These are phyloP conservation scores for Gossypium raimondii DNA, from an alignment of 345 rosid species.

Conservation along the genomic window DNA sequence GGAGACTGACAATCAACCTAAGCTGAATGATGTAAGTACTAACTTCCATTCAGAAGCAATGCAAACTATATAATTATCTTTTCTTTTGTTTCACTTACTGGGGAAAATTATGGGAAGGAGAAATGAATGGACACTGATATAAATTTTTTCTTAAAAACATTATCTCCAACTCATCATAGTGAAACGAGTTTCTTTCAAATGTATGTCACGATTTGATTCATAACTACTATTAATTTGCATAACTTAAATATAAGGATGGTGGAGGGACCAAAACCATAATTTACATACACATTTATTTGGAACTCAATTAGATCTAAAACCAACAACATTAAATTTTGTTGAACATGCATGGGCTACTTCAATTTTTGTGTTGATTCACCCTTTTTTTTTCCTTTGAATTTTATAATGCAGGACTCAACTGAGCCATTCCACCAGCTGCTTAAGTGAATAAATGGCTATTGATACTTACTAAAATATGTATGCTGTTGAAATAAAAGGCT, in stretches of 20 bases:
- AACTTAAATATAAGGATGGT: no score
- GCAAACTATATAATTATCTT: background rate
- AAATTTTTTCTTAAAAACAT: no score
- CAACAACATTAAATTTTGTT: background rate
- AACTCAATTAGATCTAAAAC: background rate
- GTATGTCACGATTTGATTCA: no score
- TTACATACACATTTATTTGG: no score
- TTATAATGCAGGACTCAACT: constrained; percentile 2
- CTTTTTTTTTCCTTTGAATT: background rate
- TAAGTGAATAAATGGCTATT: background rate
- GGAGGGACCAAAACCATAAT: no score
- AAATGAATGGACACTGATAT: no score
- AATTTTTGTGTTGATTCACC: background rate
- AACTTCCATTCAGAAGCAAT: background rate
- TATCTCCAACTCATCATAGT: no score
- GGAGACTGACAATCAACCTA: constrained; percentile 16
- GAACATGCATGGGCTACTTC: background rate
- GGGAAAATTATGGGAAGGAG: no score
- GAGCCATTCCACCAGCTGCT: constrained; percentile 14
- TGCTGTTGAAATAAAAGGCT: constrained; percentile 4
- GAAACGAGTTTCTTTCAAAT: no score
- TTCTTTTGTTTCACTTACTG: background rate
- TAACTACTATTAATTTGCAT: no score
- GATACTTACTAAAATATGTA: background rate
- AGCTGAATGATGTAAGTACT: constrained; percentile 16